phyloP scores from a whole-genome alignment of 345 rosid species.

The Populus alba region DNA sequence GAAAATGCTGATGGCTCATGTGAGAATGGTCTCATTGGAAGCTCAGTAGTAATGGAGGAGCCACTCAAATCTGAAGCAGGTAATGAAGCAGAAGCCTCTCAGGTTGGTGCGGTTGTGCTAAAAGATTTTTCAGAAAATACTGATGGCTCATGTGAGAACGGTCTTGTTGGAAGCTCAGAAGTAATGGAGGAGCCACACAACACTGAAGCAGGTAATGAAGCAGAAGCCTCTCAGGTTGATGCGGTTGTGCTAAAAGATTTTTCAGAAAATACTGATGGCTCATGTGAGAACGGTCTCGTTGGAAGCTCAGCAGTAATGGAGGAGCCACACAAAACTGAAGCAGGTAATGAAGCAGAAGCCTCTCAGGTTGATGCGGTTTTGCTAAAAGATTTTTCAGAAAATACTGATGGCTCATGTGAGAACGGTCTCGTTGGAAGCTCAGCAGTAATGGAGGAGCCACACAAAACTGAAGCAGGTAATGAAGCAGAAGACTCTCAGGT shows the following conservation, averaged over 20 bases:
- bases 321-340: not conserved
- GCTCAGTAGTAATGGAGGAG: not conserved
- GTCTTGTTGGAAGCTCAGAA: not conserved
- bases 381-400: constrained; percentile 15
- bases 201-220: constrained; percentile 3
- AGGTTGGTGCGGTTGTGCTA: constrained; percentile 20
- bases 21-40: not conserved
- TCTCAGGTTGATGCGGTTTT: constrained; percentile 20
- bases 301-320: not conserved
- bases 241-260: constrained; percentile 18
- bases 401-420: constrained; percentile 1
- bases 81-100: constrained; percentile 6
- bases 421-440: not conserved
- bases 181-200: not conserved
- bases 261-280: constrained; percentile 7
- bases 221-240: constrained; percentile 18
- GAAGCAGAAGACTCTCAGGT: constrained; percentile 10
- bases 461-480: constrained; percentile 3
- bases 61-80: not conserved
- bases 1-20: constrained; percentile 4
- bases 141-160: constrained; percentile 6
- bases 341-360: constrained; percentile 1
- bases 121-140: constrained; percentile 14
- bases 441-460: not conserved
- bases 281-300: not conserved